phyloP scores from a whole-genome alignment of 331 rosid species.

The Arachis monticola region DNA sequence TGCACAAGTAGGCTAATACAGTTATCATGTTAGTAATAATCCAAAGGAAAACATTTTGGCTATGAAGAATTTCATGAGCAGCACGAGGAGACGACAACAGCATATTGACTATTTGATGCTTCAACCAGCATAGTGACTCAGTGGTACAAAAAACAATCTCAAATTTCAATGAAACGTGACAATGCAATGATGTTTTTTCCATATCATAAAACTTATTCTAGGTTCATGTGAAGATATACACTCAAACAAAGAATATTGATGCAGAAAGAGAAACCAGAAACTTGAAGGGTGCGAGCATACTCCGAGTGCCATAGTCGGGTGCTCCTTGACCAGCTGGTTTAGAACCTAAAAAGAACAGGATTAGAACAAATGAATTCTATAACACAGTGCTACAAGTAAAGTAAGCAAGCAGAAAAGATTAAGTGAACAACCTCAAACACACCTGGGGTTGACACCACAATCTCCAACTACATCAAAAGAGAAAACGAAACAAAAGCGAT shows the following conservation, averaged over 20 bases:
- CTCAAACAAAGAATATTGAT: slow-evolving; percentile 16
- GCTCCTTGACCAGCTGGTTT: slow-evolving; percentile 66
- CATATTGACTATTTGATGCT: background rate
- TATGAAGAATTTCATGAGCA: too few species aligned
- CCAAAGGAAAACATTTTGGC: too few species aligned
- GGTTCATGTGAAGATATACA: slow-evolving; percentile 13
- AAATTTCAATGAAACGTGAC: slow-evolving; percentile 16
- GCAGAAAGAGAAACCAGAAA: slow-evolving; percentile 9
- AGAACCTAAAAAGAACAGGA: slow-evolving; percentile 63
- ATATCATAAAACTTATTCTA: slow-evolving; percentile 10
- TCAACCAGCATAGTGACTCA: slow-evolving; percentile 7
- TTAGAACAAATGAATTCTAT: slow-evolving; percentile 32
- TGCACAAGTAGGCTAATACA: background rate
- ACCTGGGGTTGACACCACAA: slow-evolving; percentile 86
- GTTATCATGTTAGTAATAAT: background rate
- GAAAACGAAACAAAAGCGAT: slow-evolving; percentile 37
- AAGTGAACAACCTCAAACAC: slow-evolving; percentile 80
- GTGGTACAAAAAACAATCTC: slow-evolving; percentile 4
- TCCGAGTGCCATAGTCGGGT: slow-evolving; percentile 72
- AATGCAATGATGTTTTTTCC: slow-evolving; percentile 18
- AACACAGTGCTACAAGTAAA: slow-evolving; percentile 18
- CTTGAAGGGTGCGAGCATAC: slow-evolving; percentile 48
- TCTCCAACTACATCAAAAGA: slow-evolving; percentile 73
- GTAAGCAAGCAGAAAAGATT: slow-evolving; percentile 30
- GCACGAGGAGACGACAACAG: background rate